Percentiles rank a stretch among this genome's conserved stretches.
phyloP scores from a whole-genome alignment of 805 yeast genomes.

The Yarrowia sp. region DNA sequence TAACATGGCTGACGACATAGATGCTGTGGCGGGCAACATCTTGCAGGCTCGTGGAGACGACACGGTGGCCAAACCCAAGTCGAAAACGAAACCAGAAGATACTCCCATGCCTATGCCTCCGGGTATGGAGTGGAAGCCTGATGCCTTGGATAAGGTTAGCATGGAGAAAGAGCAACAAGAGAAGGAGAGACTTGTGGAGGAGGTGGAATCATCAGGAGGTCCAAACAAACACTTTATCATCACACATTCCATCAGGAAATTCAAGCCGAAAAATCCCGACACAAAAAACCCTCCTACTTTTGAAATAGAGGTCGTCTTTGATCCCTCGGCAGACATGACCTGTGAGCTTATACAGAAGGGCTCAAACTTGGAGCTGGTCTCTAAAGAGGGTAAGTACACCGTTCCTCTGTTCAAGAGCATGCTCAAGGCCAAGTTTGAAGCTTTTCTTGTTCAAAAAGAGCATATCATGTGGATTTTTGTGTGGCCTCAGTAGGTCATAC shows the following conservation, averaged over 20 bases:
- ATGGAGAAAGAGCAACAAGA: background rate
- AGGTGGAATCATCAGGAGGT: slow-evolving; percentile 36
- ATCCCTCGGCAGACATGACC: background rate
- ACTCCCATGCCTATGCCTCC: slow-evolving; percentile 17
- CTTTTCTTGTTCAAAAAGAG: slow-evolving; percentile 26
- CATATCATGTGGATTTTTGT: slow-evolving; percentile 2
- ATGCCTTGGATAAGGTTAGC: slow-evolving; percentile 6
- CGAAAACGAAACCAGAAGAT: background rate
- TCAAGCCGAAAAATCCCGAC: background rate
- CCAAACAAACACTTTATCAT: background rate
- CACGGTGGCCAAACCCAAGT: background rate
- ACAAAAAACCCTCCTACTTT: background rate
- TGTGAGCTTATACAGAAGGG: slow-evolving; percentile 17
- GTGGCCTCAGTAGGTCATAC: background rate
- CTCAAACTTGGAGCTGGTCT: background rate
- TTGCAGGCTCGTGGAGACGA: slow-evolving; percentile 7
- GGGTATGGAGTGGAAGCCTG: slow-evolving; percentile 23
- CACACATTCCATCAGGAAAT: slow-evolving; percentile 14
- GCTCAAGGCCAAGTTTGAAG: slow-evolving; percentile 17
- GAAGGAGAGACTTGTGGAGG: background rate
- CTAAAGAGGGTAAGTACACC: background rate
- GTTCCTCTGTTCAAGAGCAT: slow-evolving; percentile 1
- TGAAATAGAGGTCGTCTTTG: slow-evolving; percentile 10
- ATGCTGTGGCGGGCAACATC: background rate
- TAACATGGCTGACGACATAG: slow-evolving; percentile 15